Percentiles rank a stretch among this genome's conserved stretches.
These are phyloP conservation scores for Entrophospora sp. DNA, from an alignment of 192 early-diverging fungal species.

Conservation along the genomic window DNA sequence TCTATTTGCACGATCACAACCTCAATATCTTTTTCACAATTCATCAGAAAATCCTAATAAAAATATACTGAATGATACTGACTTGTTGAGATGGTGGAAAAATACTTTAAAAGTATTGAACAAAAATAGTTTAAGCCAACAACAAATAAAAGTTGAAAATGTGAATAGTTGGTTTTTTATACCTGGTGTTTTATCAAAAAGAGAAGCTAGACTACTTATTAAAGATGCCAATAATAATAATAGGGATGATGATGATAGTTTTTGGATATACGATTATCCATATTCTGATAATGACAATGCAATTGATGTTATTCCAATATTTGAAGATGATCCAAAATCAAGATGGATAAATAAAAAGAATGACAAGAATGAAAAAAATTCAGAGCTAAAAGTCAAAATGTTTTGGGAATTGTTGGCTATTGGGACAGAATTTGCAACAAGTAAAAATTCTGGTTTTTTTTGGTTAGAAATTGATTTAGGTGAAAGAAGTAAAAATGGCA, in stretches of 20 bases:
- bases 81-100: conserved; percentile 74
- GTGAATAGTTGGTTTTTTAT: conserved; percentile 41
- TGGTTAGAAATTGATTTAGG: conserved; percentile 14
- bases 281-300: conserved; percentile 30
- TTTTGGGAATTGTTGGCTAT: conserved; percentile 61
- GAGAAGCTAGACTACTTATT: conserved; percentile 25
- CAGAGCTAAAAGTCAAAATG: conserved; percentile 40
- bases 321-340: conserved; percentile 47
- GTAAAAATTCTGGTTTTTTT: conserved; percentile 63
- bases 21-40: conserved; percentile 73
- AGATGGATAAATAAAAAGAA: conserved; percentile 30
- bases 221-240: neutral
- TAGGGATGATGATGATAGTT: neutral
- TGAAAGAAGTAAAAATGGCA: too few species aligned
- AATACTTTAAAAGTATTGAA: conserved; percentile 22
- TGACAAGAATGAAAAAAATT: conserved; percentile 25
- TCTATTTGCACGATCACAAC: conserved; percentile 79
- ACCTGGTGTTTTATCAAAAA: conserved; percentile 42
- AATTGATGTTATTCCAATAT: conserved; percentile 36
- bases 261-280: conserved; percentile 28
- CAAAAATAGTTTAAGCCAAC: conserved; percentile 16
- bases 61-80: conserved; percentile 49
- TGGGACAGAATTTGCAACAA: conserved; percentile 67
- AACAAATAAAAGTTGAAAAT: neutral
- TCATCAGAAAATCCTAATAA: conserved; percentile 60